These are phyloP conservation scores for Globisporangium iwayamae DNA, from an alignment of 352 stramenopile genomes.

Conservation along the genomic window DNA sequence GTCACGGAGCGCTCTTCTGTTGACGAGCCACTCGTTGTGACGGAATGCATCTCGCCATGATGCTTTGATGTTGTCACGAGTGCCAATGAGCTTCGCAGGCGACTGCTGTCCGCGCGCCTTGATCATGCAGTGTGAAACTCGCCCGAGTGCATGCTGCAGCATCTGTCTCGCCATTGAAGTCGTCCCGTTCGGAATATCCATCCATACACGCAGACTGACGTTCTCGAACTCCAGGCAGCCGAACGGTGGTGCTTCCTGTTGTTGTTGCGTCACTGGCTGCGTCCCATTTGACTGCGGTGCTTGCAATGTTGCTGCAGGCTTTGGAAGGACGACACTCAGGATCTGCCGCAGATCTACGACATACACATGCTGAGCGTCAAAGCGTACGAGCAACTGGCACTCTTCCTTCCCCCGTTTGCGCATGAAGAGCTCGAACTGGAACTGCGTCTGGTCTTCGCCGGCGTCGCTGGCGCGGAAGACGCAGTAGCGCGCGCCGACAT, in stretches of 20 bases:
- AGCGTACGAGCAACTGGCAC: constrained; percentile 21
- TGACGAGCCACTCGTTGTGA: constrained; percentile 17
- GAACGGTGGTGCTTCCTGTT: constrained; percentile 22
- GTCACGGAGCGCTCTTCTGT: neutral
- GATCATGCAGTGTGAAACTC: constrained; percentile 12
- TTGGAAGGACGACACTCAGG: constrained; percentile 4
- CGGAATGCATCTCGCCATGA: constrained; percentile 21
- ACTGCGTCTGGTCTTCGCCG: constrained; percentile 30
- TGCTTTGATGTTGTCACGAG: neutral
- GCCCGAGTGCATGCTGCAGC: constrained; percentile 16
- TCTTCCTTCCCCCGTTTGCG: neutral
- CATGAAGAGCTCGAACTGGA: constrained; percentile 25
- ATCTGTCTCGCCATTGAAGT: constrained; percentile 3
- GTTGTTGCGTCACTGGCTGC: neutral
- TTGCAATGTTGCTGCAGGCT: neutral
- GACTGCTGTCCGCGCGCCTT: neutral
- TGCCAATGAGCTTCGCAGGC: neutral
- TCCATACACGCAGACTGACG: constrained; percentile 34
- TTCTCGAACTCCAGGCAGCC: constrained; percentile 26
- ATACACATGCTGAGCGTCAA: constrained; percentile 24
- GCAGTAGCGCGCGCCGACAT: constrained; percentile 29
- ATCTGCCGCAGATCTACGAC: constrained; percentile 20
- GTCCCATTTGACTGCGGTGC: neutral
- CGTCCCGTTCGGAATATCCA: constrained; percentile 20
- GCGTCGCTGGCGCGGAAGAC: constrained; percentile 22